phyloP scores from a whole-genome alignment of 2,329 filamentous ascomycete genomes.

The Truncatella angustata region DNA sequence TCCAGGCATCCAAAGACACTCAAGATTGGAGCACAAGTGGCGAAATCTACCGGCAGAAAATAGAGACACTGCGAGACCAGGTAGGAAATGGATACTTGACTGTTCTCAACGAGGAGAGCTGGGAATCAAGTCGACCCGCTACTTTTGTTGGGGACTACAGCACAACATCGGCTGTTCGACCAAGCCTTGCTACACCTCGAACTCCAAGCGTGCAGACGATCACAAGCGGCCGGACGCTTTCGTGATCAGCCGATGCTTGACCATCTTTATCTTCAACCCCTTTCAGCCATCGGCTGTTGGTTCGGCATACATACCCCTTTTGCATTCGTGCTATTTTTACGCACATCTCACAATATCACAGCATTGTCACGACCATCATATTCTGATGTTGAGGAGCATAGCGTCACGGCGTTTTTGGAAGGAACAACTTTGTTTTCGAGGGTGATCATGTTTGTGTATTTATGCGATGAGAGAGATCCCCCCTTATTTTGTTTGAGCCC shows the following conservation, averaged over 20 bases:
- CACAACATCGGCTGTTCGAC: conserved; percentile 33
- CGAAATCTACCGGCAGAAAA: conserved; percentile 81
- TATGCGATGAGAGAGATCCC: conserved; percentile 9
- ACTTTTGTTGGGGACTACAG: conserved; percentile 39
- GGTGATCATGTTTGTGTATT: conserved; percentile 2
- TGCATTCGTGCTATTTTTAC: neutral
- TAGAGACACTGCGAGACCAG: conserved; percentile 81
- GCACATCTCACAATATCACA: conserved; percentile 17
- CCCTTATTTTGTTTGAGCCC: conserved; percentile 5
- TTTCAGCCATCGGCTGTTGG: conserved; percentile 6
- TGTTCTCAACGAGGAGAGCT: conserved; percentile 76
- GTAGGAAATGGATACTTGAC: conserved; percentile 87
- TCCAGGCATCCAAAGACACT: conserved; percentile 28
- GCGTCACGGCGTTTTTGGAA: conserved; percentile 28
- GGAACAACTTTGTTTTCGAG: neutral
- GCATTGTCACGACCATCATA: conserved; percentile 18
- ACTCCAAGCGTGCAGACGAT: conserved; percentile 45
- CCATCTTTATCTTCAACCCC: neutral
- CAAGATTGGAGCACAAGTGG: conserved; percentile 66
- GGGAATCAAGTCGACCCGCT: conserved; percentile 45
- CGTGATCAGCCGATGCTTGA: conserved; percentile 30
- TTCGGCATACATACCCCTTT: neutral
- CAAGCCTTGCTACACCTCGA: conserved; percentile 34
- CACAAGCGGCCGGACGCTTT: conserved; percentile 51
- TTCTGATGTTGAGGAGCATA: conserved; percentile 31